Base-by-base conservation (phyloP, 2,329 filamentous ascomycete species). In the Nemania abortiva region DNA sequence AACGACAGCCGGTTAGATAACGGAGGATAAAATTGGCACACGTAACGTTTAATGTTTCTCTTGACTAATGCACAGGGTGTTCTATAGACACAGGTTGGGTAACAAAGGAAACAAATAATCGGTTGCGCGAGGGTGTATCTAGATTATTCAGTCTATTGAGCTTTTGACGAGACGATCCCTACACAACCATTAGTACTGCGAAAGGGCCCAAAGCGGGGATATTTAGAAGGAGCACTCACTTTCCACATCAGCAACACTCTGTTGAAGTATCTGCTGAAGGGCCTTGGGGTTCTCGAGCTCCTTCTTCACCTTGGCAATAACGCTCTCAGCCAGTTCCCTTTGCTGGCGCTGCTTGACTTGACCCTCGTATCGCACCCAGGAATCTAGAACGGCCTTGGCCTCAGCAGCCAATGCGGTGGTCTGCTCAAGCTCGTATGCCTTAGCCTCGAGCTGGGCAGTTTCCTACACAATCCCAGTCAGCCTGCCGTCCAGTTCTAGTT, bases 261-360 rank as follows among this genome's bases (percentile, higher is more conserved):
- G 96, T 86, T 96, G 92, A 77, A 99, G 90, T 79, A 99, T 98
- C 87, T 98, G 94, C 88, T 98, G 94, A 78, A 99, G 91, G 75
- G 91, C 89, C 90, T 95, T 98, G 83, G 97, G 96, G 89, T 92
- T 98, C 89, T 98, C 93, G 68, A 99, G 90, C 89, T 98, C 95
- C 90, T 98, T 98, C 84, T 93, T 91, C 81, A 98, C 96, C 90
- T 98, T 99, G 87, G 92, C 90, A 79, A 99, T 98, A 84, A 99
- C 88, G 83, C 86, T 90, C 81, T 97, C 91, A 74, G 96, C 94
- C 75, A 99, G 90, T 89, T 99, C 96, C 84, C 89, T 91, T 89
- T 99, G 96, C 88, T 99, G 94, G 83, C 96, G 92, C 87, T 95
- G 92, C 92, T 98, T 99, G 81, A 99, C 95, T 88, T 98, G 96